Evolutionary conservation across 345 rosid genomes (phyloP).

Genomic region (Melaleuca alternifolia): DNA sequence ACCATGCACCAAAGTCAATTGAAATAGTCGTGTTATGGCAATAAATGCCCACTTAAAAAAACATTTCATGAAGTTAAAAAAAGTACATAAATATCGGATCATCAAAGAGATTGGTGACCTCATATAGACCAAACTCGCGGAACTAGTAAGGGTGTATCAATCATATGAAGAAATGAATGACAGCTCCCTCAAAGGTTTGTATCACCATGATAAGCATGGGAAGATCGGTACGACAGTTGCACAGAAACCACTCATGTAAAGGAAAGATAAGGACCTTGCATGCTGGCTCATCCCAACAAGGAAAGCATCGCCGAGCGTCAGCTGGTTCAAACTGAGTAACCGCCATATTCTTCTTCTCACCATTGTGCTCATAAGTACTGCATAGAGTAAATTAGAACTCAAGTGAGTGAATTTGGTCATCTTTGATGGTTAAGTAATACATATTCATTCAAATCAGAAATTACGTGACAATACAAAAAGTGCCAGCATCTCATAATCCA

Average conservation of each 20-base stretch:
- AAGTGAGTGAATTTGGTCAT: neutral
- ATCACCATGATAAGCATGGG: neutral
- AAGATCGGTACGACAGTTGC: neutral
- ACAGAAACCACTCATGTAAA: neutral
- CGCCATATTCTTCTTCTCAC: constrained; percentile 95
- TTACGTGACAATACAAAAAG: neutral
- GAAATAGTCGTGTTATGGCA: neutral
- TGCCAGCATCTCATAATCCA: neutral
- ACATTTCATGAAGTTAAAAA: neutral
- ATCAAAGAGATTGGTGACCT: neutral
- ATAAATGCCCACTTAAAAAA: neutral
- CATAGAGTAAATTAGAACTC: neutral
- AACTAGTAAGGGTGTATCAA: neutral
- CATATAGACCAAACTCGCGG: neutral
- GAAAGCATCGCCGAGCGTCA: constrained; percentile 93
- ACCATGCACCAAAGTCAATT: neutral
- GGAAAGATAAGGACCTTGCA: constrained; percentile 51
- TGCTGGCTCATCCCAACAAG: constrained; percentile 99
- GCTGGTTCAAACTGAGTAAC: constrained; percentile 97
- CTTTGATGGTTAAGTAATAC: neutral
- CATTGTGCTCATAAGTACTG: constrained; percentile 69
- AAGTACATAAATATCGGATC: neutral
- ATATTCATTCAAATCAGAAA: neutral
- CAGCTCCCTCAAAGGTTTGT: neutral
- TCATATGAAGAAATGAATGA: neutral